phyloP scores from a whole-genome alignment of 345 rosid genomes.

The Eutrema heterophyllum region DNA sequence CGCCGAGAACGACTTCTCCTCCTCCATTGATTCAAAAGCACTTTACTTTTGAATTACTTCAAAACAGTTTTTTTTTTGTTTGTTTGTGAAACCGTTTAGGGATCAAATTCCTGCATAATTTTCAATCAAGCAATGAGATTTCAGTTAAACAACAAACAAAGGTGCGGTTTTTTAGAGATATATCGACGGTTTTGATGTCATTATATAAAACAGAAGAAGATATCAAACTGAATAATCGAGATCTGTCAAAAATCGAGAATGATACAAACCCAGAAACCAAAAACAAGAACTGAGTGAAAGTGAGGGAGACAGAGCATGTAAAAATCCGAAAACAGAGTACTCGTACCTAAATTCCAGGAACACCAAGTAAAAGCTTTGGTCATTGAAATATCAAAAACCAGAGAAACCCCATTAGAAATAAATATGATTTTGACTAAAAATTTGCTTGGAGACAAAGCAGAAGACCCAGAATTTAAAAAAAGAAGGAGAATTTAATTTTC shows the following conservation, averaged over 20 bases:
- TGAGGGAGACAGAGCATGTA: background rate
- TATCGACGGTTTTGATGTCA: background rate
- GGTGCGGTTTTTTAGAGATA: background rate
- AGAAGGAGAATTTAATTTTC: background rate
- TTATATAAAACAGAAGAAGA: background rate
- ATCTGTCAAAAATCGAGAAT: background rate
- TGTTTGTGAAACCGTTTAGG: background rate
- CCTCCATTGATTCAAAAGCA: slow-evolving; percentile 38
- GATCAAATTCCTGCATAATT: slow-evolving; percentile 28
- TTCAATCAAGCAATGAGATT: background rate
- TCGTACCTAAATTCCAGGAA: slow-evolving; percentile 29
- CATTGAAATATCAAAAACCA: background rate
- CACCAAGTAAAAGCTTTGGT: background rate
- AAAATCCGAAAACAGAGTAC: background rate
- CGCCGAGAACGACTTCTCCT: slow-evolving; percentile 63
- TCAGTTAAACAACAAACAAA: slow-evolving; percentile 6
- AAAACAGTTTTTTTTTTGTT: background rate
- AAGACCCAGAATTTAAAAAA: slow-evolving; percentile 23
- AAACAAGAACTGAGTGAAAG: background rate
- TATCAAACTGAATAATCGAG: background rate
- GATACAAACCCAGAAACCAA: slow-evolving; percentile 7
- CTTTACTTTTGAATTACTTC: background rate
- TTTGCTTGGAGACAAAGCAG: slow-evolving; percentile 62
- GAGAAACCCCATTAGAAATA: background rate
- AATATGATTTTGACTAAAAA: slow-evolving; percentile 24